Conservation (phyloP, 2,329 filamentous ascomycete species). For the Xylariales sp. region DNA sequence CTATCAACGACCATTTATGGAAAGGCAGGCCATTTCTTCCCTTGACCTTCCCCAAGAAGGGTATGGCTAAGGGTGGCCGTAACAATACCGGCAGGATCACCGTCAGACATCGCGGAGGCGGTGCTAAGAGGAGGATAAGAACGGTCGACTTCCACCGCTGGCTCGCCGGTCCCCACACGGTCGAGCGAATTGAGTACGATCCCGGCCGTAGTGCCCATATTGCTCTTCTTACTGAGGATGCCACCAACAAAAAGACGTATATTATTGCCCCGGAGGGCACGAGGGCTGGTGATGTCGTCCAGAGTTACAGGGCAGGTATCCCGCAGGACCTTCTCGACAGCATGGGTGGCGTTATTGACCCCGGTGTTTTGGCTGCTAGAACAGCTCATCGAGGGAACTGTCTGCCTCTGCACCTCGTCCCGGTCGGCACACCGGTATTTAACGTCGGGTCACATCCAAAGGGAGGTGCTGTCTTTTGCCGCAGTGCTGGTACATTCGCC, state of each 20-base stretch:
- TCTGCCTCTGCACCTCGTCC: slow-evolving; percentile 93
- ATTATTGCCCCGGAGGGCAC: slow-evolving; percentile 96
- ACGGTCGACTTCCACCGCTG: slow-evolving; percentile 88
- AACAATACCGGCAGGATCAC: slow-evolving; percentile 89
- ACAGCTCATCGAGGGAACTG: slow-evolving; percentile 96
- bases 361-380: slow-evolving; percentile 93
- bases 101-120: slow-evolving; percentile 91
- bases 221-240: slow-evolving; percentile 81
- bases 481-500: slow-evolving; percentile 92
- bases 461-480: slow-evolving; percentile 87
- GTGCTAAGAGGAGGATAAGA: slow-evolving; percentile 89
- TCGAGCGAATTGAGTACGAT: slow-evolving; percentile 96
- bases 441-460: slow-evolving; percentile 83
- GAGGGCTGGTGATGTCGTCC: slow-evolving; percentile 88
- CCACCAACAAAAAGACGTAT: slow-evolving; percentile 83
- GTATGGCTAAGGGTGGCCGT: slow-evolving; percentile 90
- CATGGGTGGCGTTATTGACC: slow-evolving; percentile 94
- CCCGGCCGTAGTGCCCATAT: slow-evolving; percentile 94
- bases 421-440: slow-evolving; percentile 91
- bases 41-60: slow-evolving; percentile 92
- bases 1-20: slow-evolving; percentile 97
- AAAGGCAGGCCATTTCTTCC: slow-evolving; percentile 86
- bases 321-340: slow-evolving; percentile 85
- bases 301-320: slow-evolving; percentile 92
- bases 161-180: slow-evolving; percentile 82